Conservation (phyloP, 257 asterid genomes). For the Galeopsis tetrahit region DNA sequence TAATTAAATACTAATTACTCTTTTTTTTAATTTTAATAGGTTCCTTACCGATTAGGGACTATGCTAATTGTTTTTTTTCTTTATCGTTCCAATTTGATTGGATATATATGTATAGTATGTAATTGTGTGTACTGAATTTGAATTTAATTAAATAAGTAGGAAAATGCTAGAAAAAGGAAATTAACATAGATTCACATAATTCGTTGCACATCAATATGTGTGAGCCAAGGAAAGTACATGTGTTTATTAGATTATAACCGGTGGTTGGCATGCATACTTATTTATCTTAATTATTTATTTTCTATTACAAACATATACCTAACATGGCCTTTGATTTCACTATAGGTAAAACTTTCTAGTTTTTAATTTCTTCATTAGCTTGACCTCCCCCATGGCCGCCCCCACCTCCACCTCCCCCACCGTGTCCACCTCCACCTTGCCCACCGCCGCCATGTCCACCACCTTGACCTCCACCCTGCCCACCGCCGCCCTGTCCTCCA, state of each 20-base stretch:
- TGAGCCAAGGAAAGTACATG: too few relatives aligned
- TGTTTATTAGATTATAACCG: not conserved
- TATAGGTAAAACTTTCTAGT: not conserved
- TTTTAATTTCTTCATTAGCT: constrained; percentile 30
- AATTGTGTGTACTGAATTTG: too few relatives aligned
- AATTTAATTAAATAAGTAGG: too few relatives aligned
- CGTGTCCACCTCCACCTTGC: not conserved
- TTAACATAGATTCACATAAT: too few relatives aligned
- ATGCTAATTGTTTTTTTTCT: too few relatives aligned
- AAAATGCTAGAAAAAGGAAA: too few relatives aligned
- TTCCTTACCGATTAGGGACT: too few relatives aligned
- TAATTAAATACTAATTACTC: too few relatives aligned
- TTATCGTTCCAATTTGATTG: too few relatives aligned
- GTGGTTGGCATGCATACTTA: not conserved
- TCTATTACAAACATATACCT: not conserved
- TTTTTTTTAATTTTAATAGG: too few relatives aligned
- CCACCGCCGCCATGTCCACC: not conserved
- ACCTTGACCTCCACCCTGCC: not conserved
- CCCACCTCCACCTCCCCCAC: not conserved
- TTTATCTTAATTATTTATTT: constrained; percentile 13
- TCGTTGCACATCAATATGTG: too few relatives aligned
- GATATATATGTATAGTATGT: too few relatives aligned
- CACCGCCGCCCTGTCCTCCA: not conserved
- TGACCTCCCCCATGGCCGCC: not conserved
- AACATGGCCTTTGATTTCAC: not conserved